phyloP scores from a whole-genome alignment of 2,329 filamentous ascomycete species.

The Talaromyces sp. region DNA sequence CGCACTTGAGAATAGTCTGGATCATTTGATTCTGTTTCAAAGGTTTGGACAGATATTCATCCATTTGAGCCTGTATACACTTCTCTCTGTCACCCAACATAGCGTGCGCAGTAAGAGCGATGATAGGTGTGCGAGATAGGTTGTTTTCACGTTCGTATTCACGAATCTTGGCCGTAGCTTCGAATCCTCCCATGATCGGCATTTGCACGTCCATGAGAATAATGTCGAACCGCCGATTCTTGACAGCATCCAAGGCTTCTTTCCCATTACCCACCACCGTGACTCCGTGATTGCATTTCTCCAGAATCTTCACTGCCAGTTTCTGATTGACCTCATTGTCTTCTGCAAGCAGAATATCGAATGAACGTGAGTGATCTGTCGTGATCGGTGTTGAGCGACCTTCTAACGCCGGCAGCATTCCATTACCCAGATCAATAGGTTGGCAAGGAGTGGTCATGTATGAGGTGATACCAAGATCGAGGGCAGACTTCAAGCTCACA shows the following conservation, averaged over 20 bases:
- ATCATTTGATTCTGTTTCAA: conserved; percentile 96
- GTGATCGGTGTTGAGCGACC: conserved; percentile 84
- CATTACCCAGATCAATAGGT: conserved; percentile 85
- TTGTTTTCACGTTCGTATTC: conserved; percentile 84
- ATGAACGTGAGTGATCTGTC: conserved; percentile 85
- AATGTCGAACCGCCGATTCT: conserved; percentile 88
- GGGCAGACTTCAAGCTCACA: conserved; percentile 81
- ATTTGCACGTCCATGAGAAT: conserved; percentile 99
- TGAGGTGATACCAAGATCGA: conserved; percentile 88
- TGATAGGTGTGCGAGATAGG: conserved; percentile 83
- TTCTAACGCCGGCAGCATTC: conserved; percentile 86
- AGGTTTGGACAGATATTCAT: conserved; percentile 96
- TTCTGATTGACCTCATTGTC: conserved; percentile 95
- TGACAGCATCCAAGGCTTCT: conserved; percentile 88
- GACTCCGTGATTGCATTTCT: conserved; percentile 70
- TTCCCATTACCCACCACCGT: conserved; percentile 87
- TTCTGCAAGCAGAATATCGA: conserved; percentile 87
- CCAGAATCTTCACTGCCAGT: conserved; percentile 86
- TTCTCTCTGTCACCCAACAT: conserved; percentile 98
- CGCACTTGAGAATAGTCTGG: conserved; percentile 95
- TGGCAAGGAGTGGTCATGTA: conserved; percentile 95
- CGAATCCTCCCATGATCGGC: conserved; percentile 99
- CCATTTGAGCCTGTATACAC: conserved; percentile 98
- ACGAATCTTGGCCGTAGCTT: conserved; percentile 92
- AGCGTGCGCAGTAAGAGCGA: conserved; percentile 92